Percentiles rank a stretch among this genome's conserved stretches.
Conservation (phyloP, 2,329 filamentous ascomycete genomes). For the Blastomyces emzantsi region DNA sequence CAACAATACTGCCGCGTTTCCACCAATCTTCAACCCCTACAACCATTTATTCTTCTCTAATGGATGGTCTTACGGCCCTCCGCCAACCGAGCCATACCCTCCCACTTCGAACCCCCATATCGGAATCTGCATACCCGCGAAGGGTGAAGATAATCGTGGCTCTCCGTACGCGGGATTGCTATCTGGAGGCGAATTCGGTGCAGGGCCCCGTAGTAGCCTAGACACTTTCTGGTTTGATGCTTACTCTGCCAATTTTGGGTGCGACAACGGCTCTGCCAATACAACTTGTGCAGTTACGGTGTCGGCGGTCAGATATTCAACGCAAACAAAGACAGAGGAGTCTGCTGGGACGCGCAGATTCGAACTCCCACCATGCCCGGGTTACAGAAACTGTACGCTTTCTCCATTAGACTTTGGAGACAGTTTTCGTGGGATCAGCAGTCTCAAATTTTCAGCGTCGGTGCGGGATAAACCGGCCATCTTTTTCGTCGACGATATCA, state of each 20-base stretch:
- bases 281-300: constrained; percentile 34
- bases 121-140: constrained; percentile 37
- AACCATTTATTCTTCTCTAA: constrained; percentile 45
- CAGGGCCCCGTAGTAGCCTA: constrained; percentile 35
- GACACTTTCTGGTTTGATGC: constrained; percentile 45
- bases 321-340: constrained; percentile 26
- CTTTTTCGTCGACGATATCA: constrained; percentile 42
- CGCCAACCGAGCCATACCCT: constrained; percentile 37
- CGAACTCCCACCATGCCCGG: constrained; percentile 36
- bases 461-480: constrained; percentile 33
- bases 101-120: constrained; percentile 40
- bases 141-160: constrained; percentile 22
- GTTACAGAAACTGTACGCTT: constrained; percentile 36
- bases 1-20: constrained; percentile 23
- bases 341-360: constrained; percentile 31
- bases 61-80: constrained; percentile 43
- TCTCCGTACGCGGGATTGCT: constrained; percentile 24
- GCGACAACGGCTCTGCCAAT: constrained; percentile 36
- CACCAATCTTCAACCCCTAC: constrained; percentile 41
- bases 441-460: constrained; percentile 42
- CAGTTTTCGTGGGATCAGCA: constrained; percentile 36
- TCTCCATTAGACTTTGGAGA: constrained; percentile 36
- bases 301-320: constrained; percentile 39
- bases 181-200: constrained; percentile 40
- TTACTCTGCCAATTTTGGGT: constrained; percentile 40